phyloP scores from a whole-genome alignment of 108 stramenopile species.

The Cafeteria roenbergensis region DNA sequence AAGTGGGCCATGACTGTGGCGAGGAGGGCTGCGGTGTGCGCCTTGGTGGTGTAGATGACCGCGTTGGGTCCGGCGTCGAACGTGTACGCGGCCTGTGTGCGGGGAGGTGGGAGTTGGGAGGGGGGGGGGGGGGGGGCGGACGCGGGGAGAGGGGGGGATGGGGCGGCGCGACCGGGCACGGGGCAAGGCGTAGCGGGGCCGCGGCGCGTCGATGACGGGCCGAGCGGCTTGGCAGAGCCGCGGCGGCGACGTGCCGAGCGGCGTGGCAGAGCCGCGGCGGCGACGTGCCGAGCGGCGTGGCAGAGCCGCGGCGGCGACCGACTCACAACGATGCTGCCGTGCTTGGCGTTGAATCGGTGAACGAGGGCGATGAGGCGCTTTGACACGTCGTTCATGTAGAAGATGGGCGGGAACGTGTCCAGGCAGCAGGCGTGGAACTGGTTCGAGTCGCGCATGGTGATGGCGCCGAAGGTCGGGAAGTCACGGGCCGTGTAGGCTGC shows the following conservation, averaged over 20 bases:
- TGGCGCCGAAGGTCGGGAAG: constrained; percentile 73
- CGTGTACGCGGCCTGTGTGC: constrained; percentile 77
- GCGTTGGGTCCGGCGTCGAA: constrained; percentile 99
- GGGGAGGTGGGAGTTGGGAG: constrained; percentile 58
- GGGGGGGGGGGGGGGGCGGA: constrained; percentile 4
- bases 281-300: not conserved
- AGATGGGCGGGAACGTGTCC: constrained; percentile 97
- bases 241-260: too few relatives aligned
- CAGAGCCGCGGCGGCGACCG: too few relatives aligned
- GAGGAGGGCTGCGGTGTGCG: too few relatives aligned
- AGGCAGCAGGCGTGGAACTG: constrained; percentile 94
- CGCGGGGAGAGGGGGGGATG: too few relatives aligned
- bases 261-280: too few relatives aligned
- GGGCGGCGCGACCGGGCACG: too few relatives aligned
- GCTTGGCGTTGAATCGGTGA: constrained; percentile 61
- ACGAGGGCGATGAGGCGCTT: constrained; percentile 52
- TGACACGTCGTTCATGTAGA: constrained; percentile 91
- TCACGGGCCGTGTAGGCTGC: constrained; percentile 65
- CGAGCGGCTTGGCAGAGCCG: too few relatives aligned
- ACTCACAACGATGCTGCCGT: too few relatives aligned
- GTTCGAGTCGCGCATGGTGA: constrained; percentile 89
- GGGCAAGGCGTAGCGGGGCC: too few relatives aligned
- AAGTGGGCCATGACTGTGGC: too few relatives aligned
- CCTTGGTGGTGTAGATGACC: constrained; percentile 48
- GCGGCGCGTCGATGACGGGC: too few relatives aligned